phyloP scores from a whole-genome alignment of 1,284 basidiomycete genomes.

The Malassezia yamatoensis region DNA sequence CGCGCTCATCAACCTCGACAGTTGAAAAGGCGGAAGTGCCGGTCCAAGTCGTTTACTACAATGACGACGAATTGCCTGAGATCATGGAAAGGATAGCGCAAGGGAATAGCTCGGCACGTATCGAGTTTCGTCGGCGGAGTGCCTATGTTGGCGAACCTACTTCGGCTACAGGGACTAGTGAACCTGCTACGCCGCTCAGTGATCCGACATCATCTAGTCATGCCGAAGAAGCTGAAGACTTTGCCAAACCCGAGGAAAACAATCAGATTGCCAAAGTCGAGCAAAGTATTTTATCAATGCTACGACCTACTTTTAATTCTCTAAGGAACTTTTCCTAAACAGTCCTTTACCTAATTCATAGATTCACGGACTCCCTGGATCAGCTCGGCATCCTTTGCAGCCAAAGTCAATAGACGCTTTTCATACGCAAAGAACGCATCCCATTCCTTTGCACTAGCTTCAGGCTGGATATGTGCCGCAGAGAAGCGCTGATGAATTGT shows the following conservation, averaged over 20 bases:
- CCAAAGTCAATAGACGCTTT: constrained; percentile 14
- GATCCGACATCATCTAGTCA: neutral
- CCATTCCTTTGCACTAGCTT: constrained; percentile 5
- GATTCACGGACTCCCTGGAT: constrained; percentile 4
- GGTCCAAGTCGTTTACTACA: constrained; percentile 16
- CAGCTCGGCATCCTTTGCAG: constrained; percentile 9
- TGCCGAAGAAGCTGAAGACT: neutral
- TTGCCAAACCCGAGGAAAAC: constrained; percentile 1
- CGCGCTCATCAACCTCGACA: neutral
- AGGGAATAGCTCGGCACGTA: constrained; percentile 16
- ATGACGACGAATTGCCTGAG: constrained; percentile 14
- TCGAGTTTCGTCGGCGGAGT: constrained; percentile 17
- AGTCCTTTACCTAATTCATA: neutral
- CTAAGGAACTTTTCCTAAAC: neutral
- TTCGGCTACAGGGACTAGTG: neutral
- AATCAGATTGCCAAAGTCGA: constrained; percentile 9
- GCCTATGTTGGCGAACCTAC: neutral
- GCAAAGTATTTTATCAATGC: constrained; percentile 13
- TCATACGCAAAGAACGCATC: constrained; percentile 16
- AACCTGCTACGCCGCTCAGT: neutral
- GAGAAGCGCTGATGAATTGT: constrained; percentile 15
- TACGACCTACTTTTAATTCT: constrained; percentile 12
- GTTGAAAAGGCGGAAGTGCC: constrained; percentile 8
- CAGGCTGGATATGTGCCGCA: constrained; percentile 5
- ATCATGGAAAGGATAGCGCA: constrained; percentile 18